These are phyloP conservation scores for Cucurbita pepo DNA, from an alignment of 306 rosid species.

Conservation along the genomic window DNA sequence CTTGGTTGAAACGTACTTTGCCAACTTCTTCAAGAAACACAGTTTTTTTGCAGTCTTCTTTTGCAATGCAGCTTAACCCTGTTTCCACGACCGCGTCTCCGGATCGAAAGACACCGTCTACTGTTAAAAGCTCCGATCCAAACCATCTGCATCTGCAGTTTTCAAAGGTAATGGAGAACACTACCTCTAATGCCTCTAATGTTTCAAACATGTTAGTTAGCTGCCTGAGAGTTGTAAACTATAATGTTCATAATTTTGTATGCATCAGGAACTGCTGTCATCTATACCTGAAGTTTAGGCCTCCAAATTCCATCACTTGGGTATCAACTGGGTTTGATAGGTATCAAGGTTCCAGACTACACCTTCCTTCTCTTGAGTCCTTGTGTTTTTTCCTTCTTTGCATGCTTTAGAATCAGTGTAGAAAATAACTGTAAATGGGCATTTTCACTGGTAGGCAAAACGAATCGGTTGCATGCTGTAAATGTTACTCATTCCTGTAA, in stretches of 20 bases:
- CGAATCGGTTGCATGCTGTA: background rate
- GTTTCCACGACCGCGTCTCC: constrained; percentile 8
- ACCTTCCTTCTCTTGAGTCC: background rate
- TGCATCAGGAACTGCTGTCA: constrained; percentile 37
- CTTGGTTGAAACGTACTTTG: constrained; percentile 77
- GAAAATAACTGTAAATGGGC: background rate
- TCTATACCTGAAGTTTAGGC: constrained; percentile 54
- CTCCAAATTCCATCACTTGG: constrained; percentile 11
- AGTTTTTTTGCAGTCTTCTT: constrained; percentile 20
- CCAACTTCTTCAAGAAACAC: constrained; percentile 35
- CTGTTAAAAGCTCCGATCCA: constrained; percentile 32
- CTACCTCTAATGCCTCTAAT: background rate
- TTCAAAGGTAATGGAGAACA: constrained; percentile 41
- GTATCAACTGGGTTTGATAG: background rate
- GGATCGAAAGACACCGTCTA: constrained; percentile 36
- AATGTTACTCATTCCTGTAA: background rate
- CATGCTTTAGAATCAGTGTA: background rate
- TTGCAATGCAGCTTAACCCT: constrained; percentile 15
- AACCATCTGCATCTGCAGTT: constrained; percentile 28
- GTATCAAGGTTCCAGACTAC: background rate
- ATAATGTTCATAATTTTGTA: constrained; percentile 5
- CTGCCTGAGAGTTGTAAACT: background rate
- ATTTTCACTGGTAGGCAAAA: background rate
- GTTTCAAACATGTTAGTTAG: constrained; percentile 6
- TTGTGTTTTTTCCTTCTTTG: background rate